These are phyloP conservation scores for Medicago truncatula DNA, from an alignment of 306 rosid genomes.

Conservation along the genomic window DNA sequence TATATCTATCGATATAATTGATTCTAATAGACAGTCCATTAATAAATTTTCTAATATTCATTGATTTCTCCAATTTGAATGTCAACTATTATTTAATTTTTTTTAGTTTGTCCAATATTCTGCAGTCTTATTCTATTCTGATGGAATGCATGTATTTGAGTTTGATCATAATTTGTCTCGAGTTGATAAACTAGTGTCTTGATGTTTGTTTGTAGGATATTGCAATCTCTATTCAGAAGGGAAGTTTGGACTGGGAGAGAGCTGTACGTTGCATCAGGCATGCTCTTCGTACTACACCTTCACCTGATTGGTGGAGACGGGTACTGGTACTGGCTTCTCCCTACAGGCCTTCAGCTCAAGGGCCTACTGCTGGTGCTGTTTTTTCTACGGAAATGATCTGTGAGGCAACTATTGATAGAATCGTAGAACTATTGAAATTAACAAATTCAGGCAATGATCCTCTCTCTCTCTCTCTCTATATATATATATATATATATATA, in stretches of 20 bases:
- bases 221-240: conserved; percentile 83
- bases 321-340: conserved; percentile 87
- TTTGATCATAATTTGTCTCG: conserved; percentile 36
- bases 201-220: conserved; percentile 67
- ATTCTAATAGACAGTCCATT: conserved; percentile 15
- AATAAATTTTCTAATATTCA: conserved; percentile 3
- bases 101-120: conserved; percentile 27
- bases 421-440: conserved; percentile 82
- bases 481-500: too few relatives aligned
- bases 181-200: conserved; percentile 37
- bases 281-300: conserved; percentile 90
- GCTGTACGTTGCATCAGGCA: conserved; percentile 95
- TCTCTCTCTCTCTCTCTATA: conserved; percentile 29
- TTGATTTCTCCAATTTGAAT: conserved; percentile 15
- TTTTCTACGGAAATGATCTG: conserved; percentile 95
- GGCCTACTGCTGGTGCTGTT: conserved; percentile 87
- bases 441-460: conserved; percentile 83
- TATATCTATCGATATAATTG: not conserved
- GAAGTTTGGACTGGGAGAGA: conserved; percentile 99
- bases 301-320: conserved; percentile 99
- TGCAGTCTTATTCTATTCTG: conserved; percentile 28
- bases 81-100: conserved; percentile 11
- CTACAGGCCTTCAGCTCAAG: conserved; percentile 78
- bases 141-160: conserved; percentile 30
- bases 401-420: conserved; percentile 92